phyloP scores from a whole-genome alignment of 495 filamentous ascomycete genomes.

The Aspergillus indologenus region DNA sequence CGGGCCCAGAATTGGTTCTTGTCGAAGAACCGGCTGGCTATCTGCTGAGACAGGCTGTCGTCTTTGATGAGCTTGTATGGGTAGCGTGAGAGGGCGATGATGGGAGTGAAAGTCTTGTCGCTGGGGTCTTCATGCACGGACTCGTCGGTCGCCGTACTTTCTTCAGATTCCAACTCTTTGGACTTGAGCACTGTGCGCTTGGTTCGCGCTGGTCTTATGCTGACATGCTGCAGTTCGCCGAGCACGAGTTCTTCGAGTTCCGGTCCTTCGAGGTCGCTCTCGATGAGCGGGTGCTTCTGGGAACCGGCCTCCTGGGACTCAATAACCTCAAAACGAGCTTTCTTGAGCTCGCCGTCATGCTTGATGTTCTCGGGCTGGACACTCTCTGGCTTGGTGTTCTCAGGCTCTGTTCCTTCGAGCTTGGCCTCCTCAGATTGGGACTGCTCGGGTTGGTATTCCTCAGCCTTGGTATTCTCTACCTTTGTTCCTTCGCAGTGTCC shows the following conservation, averaged over 20 bases:
- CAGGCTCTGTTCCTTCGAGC: not conserved
- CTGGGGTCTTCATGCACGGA: not conserved
- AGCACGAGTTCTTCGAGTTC: not conserved
- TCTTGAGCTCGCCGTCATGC: not conserved
- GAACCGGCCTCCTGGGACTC: not conserved
- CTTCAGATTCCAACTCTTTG: not conserved
- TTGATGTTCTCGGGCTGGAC: not conserved
- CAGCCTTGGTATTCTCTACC: too few relatives aligned
- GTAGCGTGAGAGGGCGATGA: conserved; percentile 55
- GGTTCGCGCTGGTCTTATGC: not conserved
- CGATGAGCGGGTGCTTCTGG: not conserved
- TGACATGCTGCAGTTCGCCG: not conserved
- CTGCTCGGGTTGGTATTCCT: not conserved
- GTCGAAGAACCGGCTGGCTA: conserved; percentile 57
- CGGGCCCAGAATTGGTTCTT: conserved; percentile 54
- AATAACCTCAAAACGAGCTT: not conserved
- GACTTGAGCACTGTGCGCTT: not conserved
- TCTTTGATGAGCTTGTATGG: conserved; percentile 56
- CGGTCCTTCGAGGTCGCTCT: not conserved
- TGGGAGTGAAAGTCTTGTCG: conserved; percentile 54
- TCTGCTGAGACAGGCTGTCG: conserved; percentile 35
- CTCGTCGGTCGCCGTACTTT: not conserved
- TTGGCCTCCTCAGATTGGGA: not conserved
- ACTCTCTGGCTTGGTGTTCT: not conserved
- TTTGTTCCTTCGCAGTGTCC: not conserved